phyloP scores from a whole-genome alignment of 768 basidiomycete genomes.

The Mycena haematopus region DNA sequence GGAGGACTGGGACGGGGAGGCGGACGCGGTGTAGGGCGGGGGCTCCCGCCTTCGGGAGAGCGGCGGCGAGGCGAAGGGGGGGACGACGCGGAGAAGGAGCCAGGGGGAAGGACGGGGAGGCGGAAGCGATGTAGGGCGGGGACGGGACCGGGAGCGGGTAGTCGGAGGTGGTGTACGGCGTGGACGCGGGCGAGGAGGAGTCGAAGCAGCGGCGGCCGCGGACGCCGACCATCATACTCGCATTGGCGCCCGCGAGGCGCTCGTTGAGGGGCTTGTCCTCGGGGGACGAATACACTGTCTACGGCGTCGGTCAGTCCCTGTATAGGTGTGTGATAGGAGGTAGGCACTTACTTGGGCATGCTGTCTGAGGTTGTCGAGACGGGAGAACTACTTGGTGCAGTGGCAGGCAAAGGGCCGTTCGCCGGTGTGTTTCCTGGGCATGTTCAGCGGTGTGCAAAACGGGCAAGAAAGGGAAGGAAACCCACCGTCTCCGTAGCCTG shows the following conservation, averaged over 20 bases:
- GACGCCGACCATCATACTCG: conserved; percentile 27
- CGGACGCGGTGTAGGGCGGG: not conserved
- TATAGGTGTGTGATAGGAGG: not conserved
- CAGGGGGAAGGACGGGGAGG: not conserved
- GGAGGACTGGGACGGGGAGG: not conserved
- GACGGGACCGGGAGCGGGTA: not conserved
- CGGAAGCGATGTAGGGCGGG: not conserved
- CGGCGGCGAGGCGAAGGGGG: not conserved
- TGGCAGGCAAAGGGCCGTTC: conserved; percentile 97
- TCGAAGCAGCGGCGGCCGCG: conserved; percentile 22
- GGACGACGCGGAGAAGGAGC: not conserved
- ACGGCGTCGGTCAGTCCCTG: not conserved
- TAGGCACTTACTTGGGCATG: conserved; percentile 92
- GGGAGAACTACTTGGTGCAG: conserved; percentile 93
- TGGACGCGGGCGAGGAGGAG: not conserved
- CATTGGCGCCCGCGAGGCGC: conserved; percentile 27
- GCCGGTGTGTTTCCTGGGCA: conserved; percentile 98
- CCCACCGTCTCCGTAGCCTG: conserved; percentile 94
- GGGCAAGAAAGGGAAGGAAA: no score
- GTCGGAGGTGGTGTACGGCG: not conserved
- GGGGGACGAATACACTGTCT: conserved; percentile 30
- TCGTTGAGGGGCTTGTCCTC: conserved; percentile 31
- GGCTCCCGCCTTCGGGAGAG: no score
- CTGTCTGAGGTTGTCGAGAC: conserved; percentile 95
- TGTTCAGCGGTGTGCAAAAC: no score